Base-by-base conservation (phyloP, 2,329 filamentous ascomycete genomes). In the Alternaria solani region DNA sequence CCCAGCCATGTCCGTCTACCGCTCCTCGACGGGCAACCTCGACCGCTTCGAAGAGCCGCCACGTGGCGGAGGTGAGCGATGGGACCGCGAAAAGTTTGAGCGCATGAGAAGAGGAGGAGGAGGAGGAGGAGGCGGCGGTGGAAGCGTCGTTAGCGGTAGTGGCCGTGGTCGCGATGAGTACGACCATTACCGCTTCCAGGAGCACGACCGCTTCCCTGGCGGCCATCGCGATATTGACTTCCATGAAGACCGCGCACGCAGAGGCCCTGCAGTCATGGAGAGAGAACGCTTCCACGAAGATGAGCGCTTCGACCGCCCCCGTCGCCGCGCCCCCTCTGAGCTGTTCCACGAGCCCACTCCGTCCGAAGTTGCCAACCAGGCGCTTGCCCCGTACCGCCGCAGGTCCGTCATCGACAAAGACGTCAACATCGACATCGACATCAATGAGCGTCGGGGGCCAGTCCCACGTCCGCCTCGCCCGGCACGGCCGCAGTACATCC, bases 401-500 rank as follows among this genome's bases (percentile, higher is more conserved):
- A 85, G 85, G 59, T 82, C 86, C 44, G 76, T 88, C 64, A 83
- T 83, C 58, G 88, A 89, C 64, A 81, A 82, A 32, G 86, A 88
- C 55, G 76, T 84, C 51, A 84, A 84, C 28, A 78, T 84, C 5
- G 84, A 86, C 9, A 67, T 61, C 36, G 65, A 72, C 34, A 69
- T 70, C 46, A 59, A 61, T 18, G 63, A 68, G 47, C 86, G 85
- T 3, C 80, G 83, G 9, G 38, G 18, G 55, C 80, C 83, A 43
- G 23, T 39, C 25, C 44, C 53, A 41, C 57, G 53, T 3, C 81
- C 82, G 46, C 84, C 85, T 34, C 85, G 91, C 46, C 93, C 93
- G 2, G 83, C 84, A 34, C 85, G 91, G 44, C 93, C 93, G 2
- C 84, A 84, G 30, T 84, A 94, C 64, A 74, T 95, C 51, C 87